Conservation (phyloP, 768 basidiomycete genomes). For the Mrakia gelida region DNA sequence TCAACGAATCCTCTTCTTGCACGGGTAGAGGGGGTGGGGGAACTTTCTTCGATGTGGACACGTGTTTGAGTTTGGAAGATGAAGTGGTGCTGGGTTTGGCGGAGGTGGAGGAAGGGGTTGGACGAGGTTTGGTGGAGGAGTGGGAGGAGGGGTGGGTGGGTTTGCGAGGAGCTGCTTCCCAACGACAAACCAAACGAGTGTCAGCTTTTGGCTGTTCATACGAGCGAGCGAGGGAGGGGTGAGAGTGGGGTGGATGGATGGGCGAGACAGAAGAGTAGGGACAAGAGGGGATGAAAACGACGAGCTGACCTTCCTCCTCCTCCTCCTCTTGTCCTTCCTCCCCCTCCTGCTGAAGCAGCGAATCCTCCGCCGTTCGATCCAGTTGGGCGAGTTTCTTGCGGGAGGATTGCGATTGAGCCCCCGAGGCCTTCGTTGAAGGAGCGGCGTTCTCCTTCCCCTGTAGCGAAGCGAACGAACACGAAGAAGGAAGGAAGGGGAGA, state of each 20-base stretch:
- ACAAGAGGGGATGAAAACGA: too few relatives aligned
- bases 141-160: background rate
- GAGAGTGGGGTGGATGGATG: background rate
- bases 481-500: background rate
- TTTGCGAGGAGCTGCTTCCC: background rate
- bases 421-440: too few relatives aligned
- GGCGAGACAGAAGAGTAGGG: background rate
- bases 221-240: background rate
- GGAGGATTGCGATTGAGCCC: too few relatives aligned
- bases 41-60: background rate
- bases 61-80: background rate
- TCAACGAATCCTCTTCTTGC: constrained; percentile 2
- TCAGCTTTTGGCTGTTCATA: too few relatives aligned
- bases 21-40: background rate
- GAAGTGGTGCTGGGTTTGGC: background rate
- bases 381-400: constrained; percentile 8
- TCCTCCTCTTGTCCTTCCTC: background rate
- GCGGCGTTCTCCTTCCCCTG: constrained; percentile 7
- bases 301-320: constrained; percentile 11
- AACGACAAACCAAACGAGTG: too few relatives aligned
- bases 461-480: background rate
- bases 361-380: constrained; percentile 2
- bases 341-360: background rate
- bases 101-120: background rate
- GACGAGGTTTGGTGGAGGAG: constrained; percentile 8